These are phyloP conservation scores for Porogramme epimiltina DNA, from an alignment of 1,284 basidiomycete species.

Conservation along the genomic window DNA sequence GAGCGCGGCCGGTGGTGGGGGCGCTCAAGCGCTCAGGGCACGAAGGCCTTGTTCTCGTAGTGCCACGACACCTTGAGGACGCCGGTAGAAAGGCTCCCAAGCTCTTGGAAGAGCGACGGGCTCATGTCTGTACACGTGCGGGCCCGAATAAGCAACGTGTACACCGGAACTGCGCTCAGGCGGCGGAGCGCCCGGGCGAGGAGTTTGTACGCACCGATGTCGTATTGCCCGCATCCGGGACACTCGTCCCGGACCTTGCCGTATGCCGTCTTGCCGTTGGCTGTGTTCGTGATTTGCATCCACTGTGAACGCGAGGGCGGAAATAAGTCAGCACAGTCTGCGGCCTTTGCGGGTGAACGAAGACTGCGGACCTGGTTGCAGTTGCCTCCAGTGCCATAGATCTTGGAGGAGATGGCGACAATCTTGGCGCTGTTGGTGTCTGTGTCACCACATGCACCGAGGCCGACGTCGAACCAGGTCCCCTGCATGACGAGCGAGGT, in stretches of 20 bases:
- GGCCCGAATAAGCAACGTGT: conserved; percentile 5
- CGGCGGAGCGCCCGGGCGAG: too few relatives aligned
- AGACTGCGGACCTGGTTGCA: conserved; percentile 37
- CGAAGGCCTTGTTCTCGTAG: conserved; percentile 28
- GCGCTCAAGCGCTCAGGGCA: conserved; percentile 12
- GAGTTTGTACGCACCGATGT: conserved; percentile 34
- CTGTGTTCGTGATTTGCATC: conserved; percentile 34
- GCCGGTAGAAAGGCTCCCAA: conserved; percentile 29
- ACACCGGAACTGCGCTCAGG: background rate
- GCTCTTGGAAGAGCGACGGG: conserved; percentile 31
- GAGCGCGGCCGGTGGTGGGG: background rate
- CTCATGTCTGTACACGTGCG: conserved; percentile 28
- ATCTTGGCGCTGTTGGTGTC: conserved; percentile 38
- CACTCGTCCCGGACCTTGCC: conserved; percentile 38
- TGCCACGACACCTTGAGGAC: conserved; percentile 32
- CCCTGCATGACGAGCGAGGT: conserved; percentile 31
- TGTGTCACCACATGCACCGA: conserved; percentile 43
- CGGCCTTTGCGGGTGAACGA: background rate
- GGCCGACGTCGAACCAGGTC: conserved; percentile 44
- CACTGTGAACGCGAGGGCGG: conserved; percentile 21
- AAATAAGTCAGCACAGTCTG: background rate
- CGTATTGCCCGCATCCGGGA: conserved; percentile 34
- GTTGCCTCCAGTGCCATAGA: conserved; percentile 38
- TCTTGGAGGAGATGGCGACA: conserved; percentile 39
- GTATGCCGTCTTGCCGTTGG: conserved; percentile 33